Conservation (phyloP, 2,329 filamentous ascomycete genomes). For the Chaetomium sp. region DNA sequence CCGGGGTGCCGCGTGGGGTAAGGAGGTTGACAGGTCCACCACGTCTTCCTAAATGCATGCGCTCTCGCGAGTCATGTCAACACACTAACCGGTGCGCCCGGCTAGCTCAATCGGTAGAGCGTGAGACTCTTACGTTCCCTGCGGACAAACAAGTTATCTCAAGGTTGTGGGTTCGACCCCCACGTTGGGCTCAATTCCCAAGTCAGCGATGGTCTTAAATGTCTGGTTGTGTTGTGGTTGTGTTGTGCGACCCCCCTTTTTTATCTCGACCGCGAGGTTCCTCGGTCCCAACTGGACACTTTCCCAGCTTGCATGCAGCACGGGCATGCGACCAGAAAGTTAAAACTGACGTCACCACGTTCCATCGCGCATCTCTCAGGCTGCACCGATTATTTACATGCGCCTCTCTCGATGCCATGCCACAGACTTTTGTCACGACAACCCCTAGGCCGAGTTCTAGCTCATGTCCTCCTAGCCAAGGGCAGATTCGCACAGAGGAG, state of each 20-base stretch:
- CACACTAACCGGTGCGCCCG: constrained; percentile 43
- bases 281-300: not conserved
- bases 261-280: not conserved
- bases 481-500: not conserved
- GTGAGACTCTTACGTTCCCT: constrained; percentile 62
- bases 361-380: not conserved
- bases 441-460: not conserved
- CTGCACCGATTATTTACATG: not conserved
- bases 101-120: constrained; percentile 73
- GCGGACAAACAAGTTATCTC: not conserved
- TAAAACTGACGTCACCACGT: not conserved
- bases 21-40: not conserved
- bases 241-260: not conserved
- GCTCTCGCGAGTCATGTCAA: not conserved
- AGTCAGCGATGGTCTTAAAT: not conserved
- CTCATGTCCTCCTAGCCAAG: not conserved
- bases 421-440: too few species aligned
- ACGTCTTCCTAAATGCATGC: not conserved
- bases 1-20: not conserved
- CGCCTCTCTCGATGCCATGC: not conserved
- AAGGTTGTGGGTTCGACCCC: constrained; percentile 2
- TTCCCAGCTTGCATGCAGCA: not conserved
- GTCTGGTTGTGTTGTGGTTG: not conserved
- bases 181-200: not conserved
- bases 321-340: not conserved